Conservation (phyloP, 208 protist genomes). For the Trypanosoma vivax region DNA sequence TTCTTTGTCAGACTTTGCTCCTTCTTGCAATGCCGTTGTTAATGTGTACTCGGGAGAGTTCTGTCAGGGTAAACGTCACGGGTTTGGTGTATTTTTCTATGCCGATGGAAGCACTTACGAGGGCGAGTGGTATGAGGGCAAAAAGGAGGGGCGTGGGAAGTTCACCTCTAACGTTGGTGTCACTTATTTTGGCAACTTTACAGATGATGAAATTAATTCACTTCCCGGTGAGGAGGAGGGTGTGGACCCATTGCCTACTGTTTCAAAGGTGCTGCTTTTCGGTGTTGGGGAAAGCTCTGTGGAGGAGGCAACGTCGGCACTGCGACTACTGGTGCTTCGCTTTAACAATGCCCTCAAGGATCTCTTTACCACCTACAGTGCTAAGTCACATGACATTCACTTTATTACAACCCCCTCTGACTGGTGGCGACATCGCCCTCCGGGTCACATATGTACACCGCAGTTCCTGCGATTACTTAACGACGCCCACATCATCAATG, state of each 20-base stretch:
- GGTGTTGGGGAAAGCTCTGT: conserved; percentile 25
- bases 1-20: conserved; percentile 27
- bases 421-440: conserved; percentile 75
- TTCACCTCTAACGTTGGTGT: conserved; percentile 55
- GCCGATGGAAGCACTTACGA: conserved; percentile 83
- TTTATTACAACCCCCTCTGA: conserved; percentile 47
- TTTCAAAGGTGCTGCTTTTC: conserved; percentile 29
- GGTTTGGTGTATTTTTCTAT: conserved; percentile 77
- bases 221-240: conserved; percentile 13
- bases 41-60: conserved; percentile 78
- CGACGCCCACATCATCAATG: conserved; percentile 45
- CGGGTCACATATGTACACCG: conserved; percentile 44
- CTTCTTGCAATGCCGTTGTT: conserved; percentile 30
- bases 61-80: conserved; percentile 50
- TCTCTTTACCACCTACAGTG: conserved; percentile 51
- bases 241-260: conserved; percentile 27
- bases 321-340: conserved; percentile 50
- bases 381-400: conserved; percentile 25
- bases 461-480: conserved; percentile 69
- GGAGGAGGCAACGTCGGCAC: conserved; percentile 18
- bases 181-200: conserved; percentile 26
- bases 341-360: conserved; percentile 63
- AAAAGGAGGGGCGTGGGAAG: conserved; percentile 48
- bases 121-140: conserved; percentile 60
- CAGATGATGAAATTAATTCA: conserved; percentile 8